A percentile compares a stretch with the other conserved stretches of the same genome.
These are phyloP conservation scores for Mortierella sp. DNA, from an alignment of 371 early-diverging fungal genomes.

Conservation along the genomic window DNA sequence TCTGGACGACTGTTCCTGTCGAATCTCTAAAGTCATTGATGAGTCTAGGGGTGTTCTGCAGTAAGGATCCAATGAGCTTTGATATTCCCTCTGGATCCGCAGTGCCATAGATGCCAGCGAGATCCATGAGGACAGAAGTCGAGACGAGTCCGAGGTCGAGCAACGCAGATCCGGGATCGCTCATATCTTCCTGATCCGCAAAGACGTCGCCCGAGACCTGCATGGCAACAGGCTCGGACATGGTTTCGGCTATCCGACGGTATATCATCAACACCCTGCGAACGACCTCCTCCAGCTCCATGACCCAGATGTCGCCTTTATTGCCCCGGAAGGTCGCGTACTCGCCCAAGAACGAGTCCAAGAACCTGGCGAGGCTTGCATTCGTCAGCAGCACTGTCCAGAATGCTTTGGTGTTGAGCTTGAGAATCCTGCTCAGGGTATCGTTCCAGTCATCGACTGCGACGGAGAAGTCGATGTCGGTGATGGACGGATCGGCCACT, in stretches of 20 bases:
- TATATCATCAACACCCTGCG: constrained; percentile 46
- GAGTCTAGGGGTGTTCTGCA: constrained; percentile 36
- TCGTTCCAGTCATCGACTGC: constrained; percentile 55
- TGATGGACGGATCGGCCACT: constrained; percentile 30
- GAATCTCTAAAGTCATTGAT: constrained; percentile 39
- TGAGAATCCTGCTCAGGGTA: constrained; percentile 32
- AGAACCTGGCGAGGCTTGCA: constrained; percentile 21
- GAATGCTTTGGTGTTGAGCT: constrained; percentile 37
- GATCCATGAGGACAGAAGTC: constrained; percentile 54
- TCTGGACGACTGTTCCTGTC: constrained; percentile 49
- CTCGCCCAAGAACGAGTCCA: constrained; percentile 46
- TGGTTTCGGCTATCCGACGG: constrained; percentile 32
- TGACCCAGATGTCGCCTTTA: constrained; percentile 37
- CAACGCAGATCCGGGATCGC: constrained; percentile 37
- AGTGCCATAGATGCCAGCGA: constrained; percentile 58
- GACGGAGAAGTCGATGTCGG: constrained; percentile 43
- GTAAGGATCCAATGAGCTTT: constrained; percentile 44
- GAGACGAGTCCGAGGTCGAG: constrained; percentile 48
- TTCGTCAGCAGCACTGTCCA: constrained; percentile 41
- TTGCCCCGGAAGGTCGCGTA: constrained; percentile 41
- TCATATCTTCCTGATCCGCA: constrained; percentile 8
- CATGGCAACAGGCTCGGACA: constrained; percentile 22
- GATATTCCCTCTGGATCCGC: constrained; percentile 56
- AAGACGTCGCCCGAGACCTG: constrained; percentile 1
- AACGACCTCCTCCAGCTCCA: constrained; percentile 39